A percentile compares a stretch with the other conserved stretches of the same genome.
These are phyloP conservation scores for Arctium minus DNA, from an alignment of 129 eudicot genomes.

Conservation along the genomic window DNA sequence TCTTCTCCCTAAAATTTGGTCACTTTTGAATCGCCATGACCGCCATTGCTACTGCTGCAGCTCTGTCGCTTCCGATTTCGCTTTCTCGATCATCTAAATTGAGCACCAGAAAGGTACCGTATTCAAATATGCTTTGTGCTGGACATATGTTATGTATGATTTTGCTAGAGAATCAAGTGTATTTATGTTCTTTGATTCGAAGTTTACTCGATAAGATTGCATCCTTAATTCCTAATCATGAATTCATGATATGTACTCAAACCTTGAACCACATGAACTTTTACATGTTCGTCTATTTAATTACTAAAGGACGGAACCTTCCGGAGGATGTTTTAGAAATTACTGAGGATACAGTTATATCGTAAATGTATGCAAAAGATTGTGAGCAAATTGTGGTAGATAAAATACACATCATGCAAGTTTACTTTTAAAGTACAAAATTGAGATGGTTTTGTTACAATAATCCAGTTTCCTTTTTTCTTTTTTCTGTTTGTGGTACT, in stretches of 20 bases:
- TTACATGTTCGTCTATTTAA: not conserved
- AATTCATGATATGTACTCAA: not conserved
- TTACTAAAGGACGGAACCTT: not conserved
- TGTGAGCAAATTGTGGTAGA: not conserved
- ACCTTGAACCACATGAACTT: not conserved
- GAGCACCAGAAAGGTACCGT: slow-evolving; percentile 53
- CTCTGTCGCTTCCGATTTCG: slow-evolving; percentile 73
- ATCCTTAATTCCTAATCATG: not conserved
- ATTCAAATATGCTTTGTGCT: not conserved
- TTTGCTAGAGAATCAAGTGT: not conserved
- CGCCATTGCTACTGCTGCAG: slow-evolving; percentile 87
- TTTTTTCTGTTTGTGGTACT: not conserved
- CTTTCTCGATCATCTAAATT: slow-evolving; percentile 51
- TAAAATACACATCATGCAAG: no score
- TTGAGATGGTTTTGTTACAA: not conserved
- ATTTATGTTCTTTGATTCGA: not conserved
- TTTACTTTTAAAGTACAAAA: not conserved
- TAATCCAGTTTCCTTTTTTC: not conserved
- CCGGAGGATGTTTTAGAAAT: not conserved
- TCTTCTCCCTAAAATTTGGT: not conserved
- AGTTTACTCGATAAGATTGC: not conserved
- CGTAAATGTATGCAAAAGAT: not conserved
- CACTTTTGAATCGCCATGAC: slow-evolving; percentile 53
- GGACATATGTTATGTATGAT: not conserved
- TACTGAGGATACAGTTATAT: not conserved